These are phyloP conservation scores for Blastocystis sp. DNA, from an alignment of 352 stramenopile species.

Conservation along the genomic window DNA sequence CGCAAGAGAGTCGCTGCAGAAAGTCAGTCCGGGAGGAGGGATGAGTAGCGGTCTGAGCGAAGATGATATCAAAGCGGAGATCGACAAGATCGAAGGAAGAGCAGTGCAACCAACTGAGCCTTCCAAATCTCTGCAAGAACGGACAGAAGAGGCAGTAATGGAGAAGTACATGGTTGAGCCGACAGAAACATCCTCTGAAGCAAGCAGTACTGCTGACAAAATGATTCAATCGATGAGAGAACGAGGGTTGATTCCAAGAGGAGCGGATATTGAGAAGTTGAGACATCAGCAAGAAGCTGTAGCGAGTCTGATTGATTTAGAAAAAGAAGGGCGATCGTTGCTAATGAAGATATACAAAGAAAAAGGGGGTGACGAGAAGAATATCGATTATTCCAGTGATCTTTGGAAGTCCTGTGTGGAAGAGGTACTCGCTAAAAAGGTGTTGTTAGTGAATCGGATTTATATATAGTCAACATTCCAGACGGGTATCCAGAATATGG, in stretches of 20 bases:
- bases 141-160: background rate
- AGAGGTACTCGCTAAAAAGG: background rate
- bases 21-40: background rate
- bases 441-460: background rate
- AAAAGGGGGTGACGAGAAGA: background rate
- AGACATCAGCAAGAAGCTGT: background rate
- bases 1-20: background rate
- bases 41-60: background rate
- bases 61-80: background rate
- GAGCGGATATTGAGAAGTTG: background rate
- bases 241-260: background rate
- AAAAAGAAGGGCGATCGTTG: background rate
- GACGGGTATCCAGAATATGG: background rate
- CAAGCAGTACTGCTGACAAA: background rate
- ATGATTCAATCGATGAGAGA: background rate
- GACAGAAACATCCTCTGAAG: background rate
- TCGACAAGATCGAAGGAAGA: background rate
- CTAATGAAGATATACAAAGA: background rate
- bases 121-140: background rate
- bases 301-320: background rate
- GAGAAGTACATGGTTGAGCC: background rate
- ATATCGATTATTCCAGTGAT: background rate
- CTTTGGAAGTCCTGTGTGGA: background rate
- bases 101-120: background rate
- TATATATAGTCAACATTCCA: background rate